A percentile compares a stretch with the other conserved stretches of the same genome.
These are phyloP conservation scores for Porpolomopsis calyptriformis DNA, from an alignment of 768 basidiomycete species.

Conservation along the genomic window DNA sequence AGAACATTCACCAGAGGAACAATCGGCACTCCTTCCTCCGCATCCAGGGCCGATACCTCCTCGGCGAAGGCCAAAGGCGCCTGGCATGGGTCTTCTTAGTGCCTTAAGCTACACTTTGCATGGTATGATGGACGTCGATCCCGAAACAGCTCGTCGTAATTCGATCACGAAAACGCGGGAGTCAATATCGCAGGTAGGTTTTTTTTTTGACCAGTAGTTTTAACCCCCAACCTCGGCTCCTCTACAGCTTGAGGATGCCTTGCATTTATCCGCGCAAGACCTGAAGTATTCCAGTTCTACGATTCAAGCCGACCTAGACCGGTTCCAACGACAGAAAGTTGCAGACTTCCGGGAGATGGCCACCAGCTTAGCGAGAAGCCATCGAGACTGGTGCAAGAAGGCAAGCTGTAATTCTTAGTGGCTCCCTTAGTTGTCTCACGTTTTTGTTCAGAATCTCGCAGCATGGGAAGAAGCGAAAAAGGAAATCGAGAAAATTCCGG, in stretches of 20 bases:
- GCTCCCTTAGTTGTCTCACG: constrained; percentile 5
- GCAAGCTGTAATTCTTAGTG: constrained; percentile 28
- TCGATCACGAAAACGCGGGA: constrained; percentile 92
- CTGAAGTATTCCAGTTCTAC: constrained; percentile 93
- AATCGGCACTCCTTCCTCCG: constrained; percentile 49
- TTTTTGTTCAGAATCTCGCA: constrained; percentile 67
- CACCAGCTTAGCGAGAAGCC: constrained; percentile 79
- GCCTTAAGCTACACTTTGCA: constrained; percentile 91
- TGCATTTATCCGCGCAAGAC: constrained; percentile 87
- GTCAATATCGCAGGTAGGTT: constrained; percentile 79
- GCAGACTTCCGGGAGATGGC: constrained; percentile 92
- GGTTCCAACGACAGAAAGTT: constrained; percentile 98
- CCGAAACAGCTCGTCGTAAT: constrained; percentile 88
- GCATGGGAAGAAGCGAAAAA: constrained; percentile 95
- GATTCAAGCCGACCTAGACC: constrained; percentile 93
- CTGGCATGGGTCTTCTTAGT: constrained; percentile 79
- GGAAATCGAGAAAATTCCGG: constrained; percentile 83
- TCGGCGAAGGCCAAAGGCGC: constrained; percentile 43
- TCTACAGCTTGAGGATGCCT: constrained; percentile 81
- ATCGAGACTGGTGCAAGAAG: constrained; percentile 96
- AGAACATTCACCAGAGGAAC: constrained; percentile 29
- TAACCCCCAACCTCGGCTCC: constrained; percentile 6
- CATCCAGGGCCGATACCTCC: constrained; percentile 72
- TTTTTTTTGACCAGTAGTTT: not conserved
- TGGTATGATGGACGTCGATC: constrained; percentile 98